Conservation (phyloP, 371 early-diverging fungal genomes). For the Mucor piriformis region DNA sequence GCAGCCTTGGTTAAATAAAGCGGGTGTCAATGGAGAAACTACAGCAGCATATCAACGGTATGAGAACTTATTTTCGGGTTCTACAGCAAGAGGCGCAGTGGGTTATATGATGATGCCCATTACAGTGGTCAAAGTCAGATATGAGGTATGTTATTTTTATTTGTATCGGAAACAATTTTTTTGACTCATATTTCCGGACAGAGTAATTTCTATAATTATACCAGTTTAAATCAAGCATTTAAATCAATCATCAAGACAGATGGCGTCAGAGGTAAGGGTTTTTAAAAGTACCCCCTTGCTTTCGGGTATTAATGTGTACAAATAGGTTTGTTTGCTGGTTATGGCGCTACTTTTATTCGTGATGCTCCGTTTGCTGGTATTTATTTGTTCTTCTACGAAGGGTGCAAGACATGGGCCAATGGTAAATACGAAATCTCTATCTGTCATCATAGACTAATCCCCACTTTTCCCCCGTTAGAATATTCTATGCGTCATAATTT, state of each 20-base stretch:
- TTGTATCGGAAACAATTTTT: conserved; percentile 2
- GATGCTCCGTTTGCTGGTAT: conserved; percentile 97
- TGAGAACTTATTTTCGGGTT: conserved; percentile 81
- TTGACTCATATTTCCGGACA: conserved; percentile 23
- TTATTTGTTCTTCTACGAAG: conserved; percentile 93
- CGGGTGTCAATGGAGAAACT: conserved; percentile 6
- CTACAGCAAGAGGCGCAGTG: conserved; percentile 79
- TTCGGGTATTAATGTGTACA: not conserved
- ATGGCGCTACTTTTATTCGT: conserved; percentile 87
- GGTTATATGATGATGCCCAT: conserved; percentile 95
- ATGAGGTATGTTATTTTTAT: conserved; percentile 64
- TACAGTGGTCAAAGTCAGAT: conserved; percentile 91
- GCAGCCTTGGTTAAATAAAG: conserved; percentile 33
- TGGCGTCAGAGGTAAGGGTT: conserved; percentile 56
- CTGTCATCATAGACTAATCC: not conserved
- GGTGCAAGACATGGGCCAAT: conserved; percentile 56
- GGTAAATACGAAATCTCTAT: conserved; percentile 30
- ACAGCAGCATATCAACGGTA: conserved; percentile 29
- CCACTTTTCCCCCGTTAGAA: not conserved
- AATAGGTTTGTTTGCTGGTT: conserved; percentile 86
- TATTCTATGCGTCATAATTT: conserved; percentile 20
- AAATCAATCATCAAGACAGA: conserved; percentile 63
- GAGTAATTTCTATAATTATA: conserved; percentile 86
- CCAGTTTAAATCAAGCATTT: conserved; percentile 63
- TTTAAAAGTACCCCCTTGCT: not conserved